Evolutionary conservation across 169 alveolate genomes (phyloP).

Genomic region (Eimeria sp.): DNA sequence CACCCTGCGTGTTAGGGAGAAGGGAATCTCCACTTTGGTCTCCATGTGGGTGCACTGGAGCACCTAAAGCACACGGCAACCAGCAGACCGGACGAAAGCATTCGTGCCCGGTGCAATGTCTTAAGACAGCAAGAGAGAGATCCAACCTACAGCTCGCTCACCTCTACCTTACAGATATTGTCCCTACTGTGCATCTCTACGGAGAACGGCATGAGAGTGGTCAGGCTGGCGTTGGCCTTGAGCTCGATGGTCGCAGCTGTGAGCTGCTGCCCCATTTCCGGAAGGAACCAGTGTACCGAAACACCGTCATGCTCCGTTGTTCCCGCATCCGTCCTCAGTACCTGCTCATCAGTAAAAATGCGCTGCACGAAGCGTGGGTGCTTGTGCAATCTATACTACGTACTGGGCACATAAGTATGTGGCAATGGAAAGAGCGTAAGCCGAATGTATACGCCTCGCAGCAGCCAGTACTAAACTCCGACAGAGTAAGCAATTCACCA

Average conservation of each 20-base stretch:
- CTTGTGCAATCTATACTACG: neutral
- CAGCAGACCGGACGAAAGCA: neutral
- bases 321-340: conserved; percentile 74
- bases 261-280: conserved; percentile 69
- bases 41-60: conserved; percentile 81
- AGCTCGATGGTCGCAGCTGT: conserved; percentile 74
- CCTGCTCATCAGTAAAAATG: conserved; percentile 31
- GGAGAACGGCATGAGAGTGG: conserved; percentile 69
- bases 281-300: conserved; percentile 75
- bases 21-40: conserved; percentile 56
- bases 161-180: conserved; percentile 66
- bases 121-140: neutral
- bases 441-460: neutral
- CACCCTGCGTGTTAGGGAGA: conserved; percentile 61
- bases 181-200: conserved; percentile 56
- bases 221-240: conserved; percentile 54
- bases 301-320: conserved; percentile 71
- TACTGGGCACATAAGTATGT: neutral
- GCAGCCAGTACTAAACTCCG: neutral
- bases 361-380: neutral
- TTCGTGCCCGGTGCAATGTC: neutral
- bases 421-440: neutral
- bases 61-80: conserved; percentile 28
- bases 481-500: neutral
- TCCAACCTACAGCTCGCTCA: conserved; percentile 25